phyloP scores from a whole-genome alignment of 305 asterid genomes.

The Stenogyne calaminthoides region DNA sequence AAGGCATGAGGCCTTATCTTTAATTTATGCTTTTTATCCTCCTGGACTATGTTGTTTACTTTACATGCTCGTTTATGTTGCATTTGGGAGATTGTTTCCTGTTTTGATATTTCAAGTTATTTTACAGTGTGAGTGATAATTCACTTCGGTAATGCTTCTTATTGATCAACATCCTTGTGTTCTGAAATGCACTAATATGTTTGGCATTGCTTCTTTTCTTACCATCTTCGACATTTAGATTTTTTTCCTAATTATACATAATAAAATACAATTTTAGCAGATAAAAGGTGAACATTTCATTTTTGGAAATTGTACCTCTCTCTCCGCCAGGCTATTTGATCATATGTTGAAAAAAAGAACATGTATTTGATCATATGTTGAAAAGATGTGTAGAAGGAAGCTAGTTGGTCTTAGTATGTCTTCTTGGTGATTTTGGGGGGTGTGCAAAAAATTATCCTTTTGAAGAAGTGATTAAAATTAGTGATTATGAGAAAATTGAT shows the following conservation, averaged over 20 bases:
- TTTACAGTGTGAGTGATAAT: background rate
- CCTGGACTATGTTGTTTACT: background rate
- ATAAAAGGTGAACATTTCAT: background rate
- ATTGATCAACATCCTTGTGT: constrained; percentile 2
- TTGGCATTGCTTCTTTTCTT: constrained; percentile 19
- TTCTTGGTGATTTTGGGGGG: background rate
- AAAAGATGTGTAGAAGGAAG: background rate
- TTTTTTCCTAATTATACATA: too few relatives aligned
- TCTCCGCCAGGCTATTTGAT: background rate
- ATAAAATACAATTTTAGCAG: too few relatives aligned
- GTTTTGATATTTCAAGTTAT: background rate
- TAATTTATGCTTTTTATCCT: background rate
- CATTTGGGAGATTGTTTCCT: background rate
- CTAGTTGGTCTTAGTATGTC: background rate
- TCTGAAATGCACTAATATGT: constrained; percentile 12
- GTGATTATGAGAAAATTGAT: too few relatives aligned
- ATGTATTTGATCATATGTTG: too few relatives aligned
- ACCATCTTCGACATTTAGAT: background rate
- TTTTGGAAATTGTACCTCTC: constrained; percentile 13
- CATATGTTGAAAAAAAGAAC: background rate
- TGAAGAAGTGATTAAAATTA: too few relatives aligned
- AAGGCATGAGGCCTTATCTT: background rate
- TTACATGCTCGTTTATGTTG: background rate
- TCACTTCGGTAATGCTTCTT: constrained; percentile 4
- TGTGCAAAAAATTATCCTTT: too few relatives aligned